A percentile compares a stretch with the other conserved stretches of the same genome.
Conservation (phyloP, 164 flowering plant genomes). For the Hamamelis virginiana region DNA sequence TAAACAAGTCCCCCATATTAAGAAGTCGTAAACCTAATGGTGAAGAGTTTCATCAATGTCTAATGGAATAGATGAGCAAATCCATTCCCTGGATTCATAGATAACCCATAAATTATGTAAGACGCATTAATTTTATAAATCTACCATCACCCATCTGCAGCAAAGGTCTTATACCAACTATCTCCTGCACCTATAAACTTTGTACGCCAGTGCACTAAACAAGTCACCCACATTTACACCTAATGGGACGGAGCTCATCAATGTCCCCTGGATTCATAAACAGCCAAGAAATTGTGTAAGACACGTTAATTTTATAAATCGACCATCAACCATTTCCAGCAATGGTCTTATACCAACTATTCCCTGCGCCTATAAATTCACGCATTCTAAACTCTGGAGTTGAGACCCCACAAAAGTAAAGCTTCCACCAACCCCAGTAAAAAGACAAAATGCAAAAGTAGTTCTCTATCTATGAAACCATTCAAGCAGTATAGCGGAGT, state of each 20-base stretch:
- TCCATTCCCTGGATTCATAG: neutral
- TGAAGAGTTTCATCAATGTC: neutral
- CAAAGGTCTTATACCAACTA: neutral
- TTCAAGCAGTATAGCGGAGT: neutral
- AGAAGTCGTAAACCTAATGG: no score
- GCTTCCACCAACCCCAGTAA: conserved; percentile 1
- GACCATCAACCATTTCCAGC: no score
- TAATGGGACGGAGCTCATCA: no score
- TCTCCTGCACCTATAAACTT: neutral
- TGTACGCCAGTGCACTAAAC: no score
- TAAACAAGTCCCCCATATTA: no score
- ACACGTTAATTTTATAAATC: no score
- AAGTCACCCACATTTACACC: no score
- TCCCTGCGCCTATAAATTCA: neutral
- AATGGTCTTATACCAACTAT: neutral
- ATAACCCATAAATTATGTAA: neutral
- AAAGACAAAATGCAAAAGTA: neutral
- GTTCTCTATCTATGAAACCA: neutral
- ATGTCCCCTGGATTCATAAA: no score
- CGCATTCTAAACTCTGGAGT: neutral
- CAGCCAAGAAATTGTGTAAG: no score
- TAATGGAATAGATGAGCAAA: neutral
- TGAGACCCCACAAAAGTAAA: neutral
- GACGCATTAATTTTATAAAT: neutral
- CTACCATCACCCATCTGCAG: neutral